Evolutionary conservation across 1,284 basidiomycete genomes (phyloP).

Genomic region (Abortiporus biennis): DNA sequence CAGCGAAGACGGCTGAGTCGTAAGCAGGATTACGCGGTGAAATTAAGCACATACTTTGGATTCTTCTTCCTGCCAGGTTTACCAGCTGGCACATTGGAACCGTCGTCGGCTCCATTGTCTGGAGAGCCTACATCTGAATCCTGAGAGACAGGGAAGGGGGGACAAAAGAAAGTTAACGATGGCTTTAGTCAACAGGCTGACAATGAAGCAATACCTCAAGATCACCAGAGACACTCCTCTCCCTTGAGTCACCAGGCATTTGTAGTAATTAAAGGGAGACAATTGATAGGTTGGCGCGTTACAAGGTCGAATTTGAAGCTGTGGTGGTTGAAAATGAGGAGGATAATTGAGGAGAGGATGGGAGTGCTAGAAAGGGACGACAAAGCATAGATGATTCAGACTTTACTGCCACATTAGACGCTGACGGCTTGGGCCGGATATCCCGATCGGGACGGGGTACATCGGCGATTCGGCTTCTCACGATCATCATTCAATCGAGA

Average conservation of each 20-base stretch:
- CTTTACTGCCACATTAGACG: too few species aligned
- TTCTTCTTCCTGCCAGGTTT: constrained; percentile 83
- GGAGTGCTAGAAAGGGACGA: too few species aligned
- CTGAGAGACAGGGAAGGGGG: constrained; percentile 23
- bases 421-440: too few species aligned
- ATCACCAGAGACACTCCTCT: constrained; percentile 53
- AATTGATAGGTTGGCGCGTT: background rate
- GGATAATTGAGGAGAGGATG: too few species aligned
- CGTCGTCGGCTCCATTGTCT: constrained; percentile 26
- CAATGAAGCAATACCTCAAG: constrained; percentile 35
- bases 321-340: too few species aligned
- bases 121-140: constrained; percentile 61
- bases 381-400: too few species aligned
- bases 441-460: constrained; percentile 2
- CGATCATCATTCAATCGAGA: background rate
- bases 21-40: constrained; percentile 28
- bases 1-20: constrained; percentile 16
- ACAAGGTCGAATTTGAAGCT: too few species aligned
- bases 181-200: constrained; percentile 10
- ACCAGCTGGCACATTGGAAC: constrained; percentile 29
- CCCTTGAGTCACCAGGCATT: constrained; percentile 33
- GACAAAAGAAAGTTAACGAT: constrained; percentile 1
- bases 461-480: background rate
- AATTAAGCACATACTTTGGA: constrained; percentile 56
- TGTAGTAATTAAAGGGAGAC: constrained; percentile 10